phyloP scores from a whole-genome alignment of 352 stramenopile genomes.

The Phytophthora europaea region DNA sequence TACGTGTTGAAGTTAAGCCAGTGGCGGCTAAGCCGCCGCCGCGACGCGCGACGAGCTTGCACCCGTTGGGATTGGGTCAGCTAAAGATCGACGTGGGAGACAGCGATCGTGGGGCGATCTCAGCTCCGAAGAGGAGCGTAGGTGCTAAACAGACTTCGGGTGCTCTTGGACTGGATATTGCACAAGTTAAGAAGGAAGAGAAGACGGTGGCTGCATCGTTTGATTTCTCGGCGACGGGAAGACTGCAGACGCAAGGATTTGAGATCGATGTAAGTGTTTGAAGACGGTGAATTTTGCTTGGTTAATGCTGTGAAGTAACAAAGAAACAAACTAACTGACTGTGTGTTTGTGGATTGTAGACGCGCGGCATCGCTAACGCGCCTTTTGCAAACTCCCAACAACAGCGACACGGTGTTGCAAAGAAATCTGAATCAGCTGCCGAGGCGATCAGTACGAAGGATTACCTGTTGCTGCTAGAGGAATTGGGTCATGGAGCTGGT shows the following conservation, averaged over 20 bases:
- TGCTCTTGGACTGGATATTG: conserved; percentile 72
- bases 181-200: conserved; percentile 69
- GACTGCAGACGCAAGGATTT: conserved; percentile 85
- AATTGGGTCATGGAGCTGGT: conserved; percentile 85
- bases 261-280: conserved; percentile 79
- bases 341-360: conserved; percentile 47
- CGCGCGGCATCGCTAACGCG: conserved; percentile 74
- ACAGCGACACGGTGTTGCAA: conserved; percentile 6
- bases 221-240: conserved; percentile 81
- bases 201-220: conserved; percentile 74
- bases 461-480: conserved; percentile 73
- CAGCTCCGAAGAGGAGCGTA: conserved; percentile 22
- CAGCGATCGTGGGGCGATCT: conserved; percentile 7
- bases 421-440: conserved; percentile 24
- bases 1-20: conserved; percentile 63
- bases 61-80: conserved; percentile 44
- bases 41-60: conserved; percentile 30
- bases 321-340: conserved; percentile 1
- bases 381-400: conserved; percentile 55
- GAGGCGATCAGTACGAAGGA: conserved; percentile 63
- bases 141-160: conserved; percentile 51
- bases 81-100: conserved; percentile 65
- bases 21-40: conserved; percentile 4
- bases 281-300: neutral
- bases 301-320: neutral